Percentiles rank a stretch among this genome's conserved stretches.
Conservation (phyloP, 2,329 filamentous ascomycete genomes). For the Cladosporium cucumerinum region DNA sequence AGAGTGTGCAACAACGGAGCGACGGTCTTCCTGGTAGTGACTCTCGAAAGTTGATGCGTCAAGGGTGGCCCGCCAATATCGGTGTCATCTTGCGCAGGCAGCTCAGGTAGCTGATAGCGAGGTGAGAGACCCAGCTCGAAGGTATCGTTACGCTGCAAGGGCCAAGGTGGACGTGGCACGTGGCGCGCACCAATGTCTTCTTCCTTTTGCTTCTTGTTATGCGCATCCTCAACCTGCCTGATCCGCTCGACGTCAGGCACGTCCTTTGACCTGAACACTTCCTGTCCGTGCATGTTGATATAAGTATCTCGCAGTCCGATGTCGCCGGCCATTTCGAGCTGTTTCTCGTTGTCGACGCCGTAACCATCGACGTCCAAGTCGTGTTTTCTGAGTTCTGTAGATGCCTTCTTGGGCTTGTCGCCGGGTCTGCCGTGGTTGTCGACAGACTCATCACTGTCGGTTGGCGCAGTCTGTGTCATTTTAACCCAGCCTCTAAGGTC, state of each 20-base stretch:
- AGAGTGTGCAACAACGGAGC: slow-evolving; percentile 59
- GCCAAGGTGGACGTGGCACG: slow-evolving; percentile 32
- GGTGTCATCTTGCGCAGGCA: slow-evolving; percentile 71
- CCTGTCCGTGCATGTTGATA: slow-evolving; percentile 58
- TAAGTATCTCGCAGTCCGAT: slow-evolving; percentile 43
- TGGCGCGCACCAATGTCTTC: slow-evolving; percentile 29
- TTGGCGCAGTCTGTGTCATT: slow-evolving; percentile 1
- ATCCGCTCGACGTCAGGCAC: slow-evolving; percentile 62
- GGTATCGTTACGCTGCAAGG: slow-evolving; percentile 54
- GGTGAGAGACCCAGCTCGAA: slow-evolving; percentile 66
- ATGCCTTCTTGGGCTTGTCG: slow-evolving; percentile 13
- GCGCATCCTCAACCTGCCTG: slow-evolving; percentile 5
- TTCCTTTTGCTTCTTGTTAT: slow-evolving; percentile 25
- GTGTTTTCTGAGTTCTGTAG: slow-evolving; percentile 44
- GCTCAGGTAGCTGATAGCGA: slow-evolving; percentile 65
- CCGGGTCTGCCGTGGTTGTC: background rate
- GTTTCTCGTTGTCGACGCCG: slow-evolving; percentile 68
- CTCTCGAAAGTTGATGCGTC: slow-evolving; percentile 51
- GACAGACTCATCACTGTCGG: slow-evolving; percentile 10
- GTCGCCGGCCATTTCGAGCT: slow-evolving; percentile 35
- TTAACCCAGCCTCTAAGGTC: slow-evolving; percentile 20
- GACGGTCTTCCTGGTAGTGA: slow-evolving; percentile 38
- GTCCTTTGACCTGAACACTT: slow-evolving; percentile 66
- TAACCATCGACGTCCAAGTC: slow-evolving; percentile 74
- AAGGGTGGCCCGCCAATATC: slow-evolving; percentile 76